Percentiles rank a stretch among this genome's conserved stretches.
These are phyloP conservation scores for Lentinula edodes DNA, from an alignment of 768 basidiomycete genomes.

Conservation along the genomic window DNA sequence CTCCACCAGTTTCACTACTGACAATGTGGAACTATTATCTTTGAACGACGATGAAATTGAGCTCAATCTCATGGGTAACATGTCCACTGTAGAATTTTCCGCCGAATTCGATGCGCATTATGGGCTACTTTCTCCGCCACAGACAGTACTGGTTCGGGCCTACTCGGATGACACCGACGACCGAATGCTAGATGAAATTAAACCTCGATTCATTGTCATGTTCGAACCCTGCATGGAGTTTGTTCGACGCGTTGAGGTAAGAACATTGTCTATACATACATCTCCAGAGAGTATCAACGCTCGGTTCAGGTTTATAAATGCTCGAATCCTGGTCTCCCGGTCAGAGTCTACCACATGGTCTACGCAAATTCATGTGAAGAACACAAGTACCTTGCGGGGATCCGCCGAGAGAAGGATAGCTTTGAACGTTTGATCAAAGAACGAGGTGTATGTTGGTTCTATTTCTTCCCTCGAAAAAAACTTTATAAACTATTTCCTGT, in stretches of 20 bases:
- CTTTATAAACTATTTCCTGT: background rate
- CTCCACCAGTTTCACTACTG: background rate
- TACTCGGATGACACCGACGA: constrained; percentile 95
- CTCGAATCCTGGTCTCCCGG: constrained; percentile 72
- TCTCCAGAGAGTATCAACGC: background rate
- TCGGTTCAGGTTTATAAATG: constrained; percentile 75
- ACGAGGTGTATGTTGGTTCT: constrained; percentile 61
- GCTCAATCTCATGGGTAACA: constrained; percentile 20
- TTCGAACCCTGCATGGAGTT: constrained; percentile 94
- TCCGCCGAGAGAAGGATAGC: constrained; percentile 88
- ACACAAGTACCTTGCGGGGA: constrained; percentile 86
- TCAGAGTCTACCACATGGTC: constrained; percentile 94
- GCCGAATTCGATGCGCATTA: constrained; percentile 72
- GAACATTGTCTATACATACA: constrained; percentile 11
- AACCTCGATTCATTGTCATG: constrained; percentile 92
- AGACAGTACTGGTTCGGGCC: constrained; percentile 79
- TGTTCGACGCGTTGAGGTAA: constrained; percentile 84
- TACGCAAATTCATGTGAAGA: constrained; percentile 93
- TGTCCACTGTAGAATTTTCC: constrained; percentile 26
- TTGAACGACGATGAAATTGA: constrained; percentile 9
- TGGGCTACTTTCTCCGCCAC: constrained; percentile 70
- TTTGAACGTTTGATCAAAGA: constrained; percentile 93
- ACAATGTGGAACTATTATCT: background rate
- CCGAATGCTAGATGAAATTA: constrained; percentile 75
- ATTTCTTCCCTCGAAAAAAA: background rate